Base-by-base conservation (phyloP, 495 filamentous ascomycete species). In the Penicillium atrosanguineum region DNA sequence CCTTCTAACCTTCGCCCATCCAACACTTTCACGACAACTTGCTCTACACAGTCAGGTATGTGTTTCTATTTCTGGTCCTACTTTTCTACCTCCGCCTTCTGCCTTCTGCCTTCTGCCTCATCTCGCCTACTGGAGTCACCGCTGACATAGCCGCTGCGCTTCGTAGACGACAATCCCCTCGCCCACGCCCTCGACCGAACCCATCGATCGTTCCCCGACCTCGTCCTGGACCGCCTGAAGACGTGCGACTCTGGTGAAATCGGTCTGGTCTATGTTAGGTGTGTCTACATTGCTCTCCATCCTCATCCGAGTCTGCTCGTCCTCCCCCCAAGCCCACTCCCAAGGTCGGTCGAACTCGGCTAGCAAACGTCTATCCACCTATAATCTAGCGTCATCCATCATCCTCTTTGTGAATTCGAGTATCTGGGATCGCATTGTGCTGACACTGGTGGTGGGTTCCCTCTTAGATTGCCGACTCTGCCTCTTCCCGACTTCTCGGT, bases 91-190 rank as follows among this genome's bases (percentile, higher is more conserved):
- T 41, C 34, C 43, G 8, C 44, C n/a, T 37, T 21, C 20, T 50
- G 29, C 41, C 52, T 12, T 38, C 6, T 48, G 21, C 58, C 46
- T 52, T 25, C 21, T 52, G 45, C 29, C 29, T 55, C 56, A 28
- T 56, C 56, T 69, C 52, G 56, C 48, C 60, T 60, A 48, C 61
- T 52, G 61, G 67, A 23, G 56, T 57, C 69, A 73, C 62, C 68
- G 69, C 72, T 76, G 69, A 74, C 72, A 67, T 69, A 64, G 65
- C 65, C 65, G 63, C 68, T 73, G 67, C 71, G 71, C 71, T 70
- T 73, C 61, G 64, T 69, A 69, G 56, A 60, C 58, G 56, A 62
- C 62, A 59, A 62, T 62, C 66, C 57, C 58, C 65, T 63, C 68
- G 53, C 51, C 63, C 61, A 56, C 56, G 48, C 38, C 60, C 45